These are phyloP conservation scores for Melanopsichium pennsylvanicum DNA, from an alignment of 1,284 basidiomycete species.

Conservation along the genomic window DNA sequence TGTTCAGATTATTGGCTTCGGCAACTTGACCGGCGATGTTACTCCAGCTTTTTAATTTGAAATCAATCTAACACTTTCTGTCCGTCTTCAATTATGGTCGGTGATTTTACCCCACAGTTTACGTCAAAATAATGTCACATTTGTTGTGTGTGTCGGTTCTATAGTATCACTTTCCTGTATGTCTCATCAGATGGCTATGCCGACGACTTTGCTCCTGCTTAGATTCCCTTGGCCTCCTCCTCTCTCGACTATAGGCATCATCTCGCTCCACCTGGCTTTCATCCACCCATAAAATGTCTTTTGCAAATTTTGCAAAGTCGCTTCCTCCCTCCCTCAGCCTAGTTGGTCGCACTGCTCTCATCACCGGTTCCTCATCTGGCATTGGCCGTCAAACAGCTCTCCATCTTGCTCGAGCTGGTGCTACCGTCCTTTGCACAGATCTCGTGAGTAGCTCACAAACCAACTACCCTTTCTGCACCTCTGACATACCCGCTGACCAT, in stretches of 20 bases:
- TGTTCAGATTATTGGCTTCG: too few species aligned
- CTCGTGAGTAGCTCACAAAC: not conserved
- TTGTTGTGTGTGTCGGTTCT: too few species aligned
- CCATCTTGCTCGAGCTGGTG: constrained; percentile 28
- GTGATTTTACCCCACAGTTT: too few species aligned
- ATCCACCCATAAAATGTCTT: constrained; percentile 45
- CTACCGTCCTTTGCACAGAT: constrained; percentile 40
- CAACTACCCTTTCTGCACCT: not conserved
- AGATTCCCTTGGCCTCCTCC: too few species aligned
- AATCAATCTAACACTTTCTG: too few species aligned
- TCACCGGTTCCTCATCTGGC: constrained; percentile 42
- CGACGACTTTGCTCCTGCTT: too few species aligned
- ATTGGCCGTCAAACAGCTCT: constrained; percentile 33
- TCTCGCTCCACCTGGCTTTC: not conserved
- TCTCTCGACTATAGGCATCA: not conserved
- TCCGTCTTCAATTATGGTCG: too few species aligned
- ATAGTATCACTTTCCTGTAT: too few species aligned
- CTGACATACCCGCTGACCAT: not conserved
- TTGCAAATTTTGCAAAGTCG: constrained; percentile 34
- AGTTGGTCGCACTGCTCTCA: constrained; percentile 28
- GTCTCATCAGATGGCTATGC: not conserved
- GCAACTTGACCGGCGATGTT: too few species aligned
- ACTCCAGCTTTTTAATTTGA: too few species aligned
- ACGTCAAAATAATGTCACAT: too few species aligned
- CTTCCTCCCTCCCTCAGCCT: constrained; percentile 48